A percentile compares a stretch with the other conserved stretches of the same genome.
phyloP scores from a whole-genome alignment of 108 stramenopile species.

The Cyclotella sp. region DNA sequence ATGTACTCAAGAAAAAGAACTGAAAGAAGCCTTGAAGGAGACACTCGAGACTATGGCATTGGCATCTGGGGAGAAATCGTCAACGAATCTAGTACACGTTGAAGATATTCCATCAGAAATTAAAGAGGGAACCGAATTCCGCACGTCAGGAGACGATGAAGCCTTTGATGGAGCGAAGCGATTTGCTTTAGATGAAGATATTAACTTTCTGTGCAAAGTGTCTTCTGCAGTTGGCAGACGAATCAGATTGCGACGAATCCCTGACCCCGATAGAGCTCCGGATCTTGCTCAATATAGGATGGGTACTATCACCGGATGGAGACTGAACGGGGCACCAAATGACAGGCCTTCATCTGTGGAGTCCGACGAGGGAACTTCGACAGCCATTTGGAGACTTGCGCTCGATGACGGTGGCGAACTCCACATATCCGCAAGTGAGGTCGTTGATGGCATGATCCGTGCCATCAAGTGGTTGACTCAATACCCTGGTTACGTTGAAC shows the following conservation, averaged over 20 bases:
- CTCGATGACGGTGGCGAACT: constrained; percentile 68
- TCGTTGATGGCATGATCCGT: constrained; percentile 70
- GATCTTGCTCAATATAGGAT: constrained; percentile 70
- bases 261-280: constrained; percentile 64
- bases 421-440: constrained; percentile 48
- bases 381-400: constrained; percentile 59
- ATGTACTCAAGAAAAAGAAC: constrained; percentile 59
- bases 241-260: constrained; percentile 67
- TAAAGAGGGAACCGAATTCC: constrained; percentile 15
- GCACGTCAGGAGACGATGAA: constrained; percentile 43
- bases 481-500: constrained; percentile 69
- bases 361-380: constrained; percentile 30
- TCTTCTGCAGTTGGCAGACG: constrained; percentile 71
- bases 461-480: constrained; percentile 61
- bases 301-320: constrained; percentile 76
- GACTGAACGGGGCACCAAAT: constrained; percentile 5
- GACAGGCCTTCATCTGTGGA: constrained; percentile 38
- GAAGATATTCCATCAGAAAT: constrained; percentile 47
- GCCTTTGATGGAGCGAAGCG: constrained; percentile 33
- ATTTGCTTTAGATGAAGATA: constrained; percentile 21
- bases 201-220: constrained; percentile 38
- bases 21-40: constrained; percentile 79
- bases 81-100: constrained; percentile 10
- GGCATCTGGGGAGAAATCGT: constrained; percentile 20
- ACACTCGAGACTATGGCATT: constrained; percentile 69